Evolutionary conservation across 2,329 filamentous ascomycete genomes (phyloP).

Genomic region (Neurospora sp.): DNA sequence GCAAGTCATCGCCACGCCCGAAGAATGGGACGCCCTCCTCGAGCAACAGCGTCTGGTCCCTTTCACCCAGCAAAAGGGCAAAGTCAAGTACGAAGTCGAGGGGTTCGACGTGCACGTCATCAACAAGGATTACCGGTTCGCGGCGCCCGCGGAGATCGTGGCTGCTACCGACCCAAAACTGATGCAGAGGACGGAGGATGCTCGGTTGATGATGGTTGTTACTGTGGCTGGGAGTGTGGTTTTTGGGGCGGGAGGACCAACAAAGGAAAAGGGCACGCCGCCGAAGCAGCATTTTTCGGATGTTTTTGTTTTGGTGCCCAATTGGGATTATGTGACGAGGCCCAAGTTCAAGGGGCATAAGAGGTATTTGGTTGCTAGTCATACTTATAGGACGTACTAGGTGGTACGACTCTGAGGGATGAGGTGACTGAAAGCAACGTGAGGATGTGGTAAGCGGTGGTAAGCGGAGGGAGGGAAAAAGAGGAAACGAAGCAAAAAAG

Average conservation of each 20-base stretch:
- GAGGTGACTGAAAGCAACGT: background rate
- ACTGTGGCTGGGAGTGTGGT: slow-evolving; percentile 53
- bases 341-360: slow-evolving; percentile 44
- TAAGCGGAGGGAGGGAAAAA: background rate
- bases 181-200: slow-evolving; percentile 46
- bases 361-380: slow-evolving; percentile 59
- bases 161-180: slow-evolving; percentile 21
- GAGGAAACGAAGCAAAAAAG: too few relatives aligned
- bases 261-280: slow-evolving; percentile 33
- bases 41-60: slow-evolving; percentile 43
- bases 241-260: slow-evolving; percentile 40
- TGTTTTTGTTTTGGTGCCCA: slow-evolving; percentile 70
- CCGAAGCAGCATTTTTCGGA: slow-evolving; percentile 67
- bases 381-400: slow-evolving; percentile 56
- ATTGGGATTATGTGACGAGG: slow-evolving; percentile 47
- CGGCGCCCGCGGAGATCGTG: slow-evolving; percentile 35
- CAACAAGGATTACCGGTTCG: slow-evolving; percentile 54
- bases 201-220: slow-evolving; percentile 62
- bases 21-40: slow-evolving; percentile 59
- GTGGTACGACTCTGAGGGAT: background rate
- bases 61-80: slow-evolving; percentile 27
- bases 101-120: slow-evolving; percentile 69
- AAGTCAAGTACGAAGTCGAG: slow-evolving; percentile 59
- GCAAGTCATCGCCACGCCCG: slow-evolving; percentile 49
- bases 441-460: too few relatives aligned